phyloP scores from a whole-genome alignment of 495 filamentous ascomycete species.

The Delitschia confertaspora region DNA sequence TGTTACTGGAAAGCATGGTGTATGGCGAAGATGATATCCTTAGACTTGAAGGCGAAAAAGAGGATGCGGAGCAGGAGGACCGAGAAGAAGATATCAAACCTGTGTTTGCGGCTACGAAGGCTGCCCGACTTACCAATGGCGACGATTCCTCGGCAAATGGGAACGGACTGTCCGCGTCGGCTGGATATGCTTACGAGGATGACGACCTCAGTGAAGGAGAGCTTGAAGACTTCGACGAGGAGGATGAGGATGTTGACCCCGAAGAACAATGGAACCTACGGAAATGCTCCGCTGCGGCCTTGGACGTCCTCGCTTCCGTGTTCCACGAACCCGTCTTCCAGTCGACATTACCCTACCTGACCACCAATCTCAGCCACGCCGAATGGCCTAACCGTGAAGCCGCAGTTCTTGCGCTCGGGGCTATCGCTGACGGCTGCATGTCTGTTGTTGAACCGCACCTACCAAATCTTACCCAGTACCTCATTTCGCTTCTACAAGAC shows the following conservation, averaged over 20 bases:
- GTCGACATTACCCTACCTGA: conserved; percentile 83
- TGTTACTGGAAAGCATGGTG: conserved; percentile 89
- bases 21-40: conserved; percentile 91
- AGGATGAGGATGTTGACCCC: conserved; percentile 64
- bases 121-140: conserved; percentile 39
- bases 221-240: conserved; percentile 66
- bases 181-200: conserved; percentile 28
- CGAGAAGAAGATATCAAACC: conserved; percentile 86
- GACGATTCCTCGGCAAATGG: conserved; percentile 47
- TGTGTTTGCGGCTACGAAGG: conserved; percentile 74
- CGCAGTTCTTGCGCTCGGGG: conserved; percentile 87
- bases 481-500: conserved; percentile 80
- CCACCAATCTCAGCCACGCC: conserved; percentile 73
- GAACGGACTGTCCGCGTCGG: conserved; percentile 28
- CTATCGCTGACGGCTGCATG: conserved; percentile 92
- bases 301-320: conserved; percentile 87
- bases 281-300: conserved; percentile 93
- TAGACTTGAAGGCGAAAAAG: conserved; percentile 71
- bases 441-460: conserved; percentile 82
- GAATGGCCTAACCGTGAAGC: conserved; percentile 94
- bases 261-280: conserved; percentile 93
- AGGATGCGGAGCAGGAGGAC: conserved; percentile 82
- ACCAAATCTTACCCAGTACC: conserved; percentile 80
- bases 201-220: conserved; percentile 81
- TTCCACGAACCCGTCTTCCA: conserved; percentile 85